These are phyloP conservation scores for Fomes fomentarius DNA, from an alignment of 1,284 basidiomycete genomes.

Conservation along the genomic window DNA sequence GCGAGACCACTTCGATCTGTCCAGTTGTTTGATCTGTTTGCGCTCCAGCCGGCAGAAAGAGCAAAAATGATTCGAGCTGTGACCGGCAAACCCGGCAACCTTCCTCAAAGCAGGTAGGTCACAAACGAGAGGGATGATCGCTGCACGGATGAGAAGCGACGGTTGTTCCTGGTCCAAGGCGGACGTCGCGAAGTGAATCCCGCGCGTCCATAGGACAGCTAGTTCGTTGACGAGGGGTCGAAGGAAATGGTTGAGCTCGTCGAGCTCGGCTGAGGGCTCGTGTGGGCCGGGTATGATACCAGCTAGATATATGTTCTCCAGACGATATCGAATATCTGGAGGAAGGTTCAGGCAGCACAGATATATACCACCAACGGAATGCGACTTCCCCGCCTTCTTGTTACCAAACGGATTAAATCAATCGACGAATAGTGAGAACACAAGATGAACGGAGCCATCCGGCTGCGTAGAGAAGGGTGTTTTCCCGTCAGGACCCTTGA, in stretches of 20 bases:
- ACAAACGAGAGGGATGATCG: conserved; percentile 11
- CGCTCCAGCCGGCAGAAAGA: conserved; percentile 11
- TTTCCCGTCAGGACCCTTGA: conserved; percentile 5
- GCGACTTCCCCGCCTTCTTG: conserved; percentile 19
- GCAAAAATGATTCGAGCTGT: conserved; percentile 20
- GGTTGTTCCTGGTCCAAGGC: background rate
- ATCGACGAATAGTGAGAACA: conserved; percentile 16
- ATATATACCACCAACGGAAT: conserved; percentile 11
- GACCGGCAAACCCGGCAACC: conserved; percentile 11
- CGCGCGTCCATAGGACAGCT: conserved; percentile 17
- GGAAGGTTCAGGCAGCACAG: conserved; percentile 14
- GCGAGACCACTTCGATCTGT: conserved; percentile 10
- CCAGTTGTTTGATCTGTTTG: conserved; percentile 5
- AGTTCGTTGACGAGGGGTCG: conserved; percentile 25
- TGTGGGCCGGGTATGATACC: conserved; percentile 1
- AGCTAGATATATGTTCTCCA: conserved; percentile 24
- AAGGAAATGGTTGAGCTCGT: conserved; percentile 24
- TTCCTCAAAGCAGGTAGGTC: conserved; percentile 16
- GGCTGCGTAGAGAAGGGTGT: conserved; percentile 5
- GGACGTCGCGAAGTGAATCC: background rate
- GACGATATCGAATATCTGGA: conserved; percentile 23
- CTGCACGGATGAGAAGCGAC: conserved; percentile 8
- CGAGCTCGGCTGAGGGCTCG: conserved; percentile 6
- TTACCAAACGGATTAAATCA: conserved; percentile 20
- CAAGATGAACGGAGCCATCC: background rate